Percentiles rank a stretch among this genome's conserved stretches.
Evolutionary conservation across 179 eudicot genomes (phyloP).

Genomic region (Amaranthus tricolor): DNA sequence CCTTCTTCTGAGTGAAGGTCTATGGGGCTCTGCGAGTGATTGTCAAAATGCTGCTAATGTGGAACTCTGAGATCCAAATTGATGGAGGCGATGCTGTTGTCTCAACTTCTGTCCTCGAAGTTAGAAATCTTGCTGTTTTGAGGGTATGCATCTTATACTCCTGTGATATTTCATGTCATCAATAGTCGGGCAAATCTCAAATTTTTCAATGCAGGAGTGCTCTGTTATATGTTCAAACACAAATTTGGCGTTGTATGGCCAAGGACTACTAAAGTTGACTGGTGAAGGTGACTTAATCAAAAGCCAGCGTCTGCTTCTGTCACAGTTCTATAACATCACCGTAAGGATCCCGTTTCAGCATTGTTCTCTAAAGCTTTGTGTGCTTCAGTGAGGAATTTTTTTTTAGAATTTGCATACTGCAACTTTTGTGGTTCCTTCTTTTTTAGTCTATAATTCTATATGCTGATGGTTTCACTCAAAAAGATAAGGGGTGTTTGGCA

Average conservation of each 20-base stretch:
- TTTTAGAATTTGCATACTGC: not conserved
- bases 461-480: not conserved
- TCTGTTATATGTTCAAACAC: conserved; percentile 73
- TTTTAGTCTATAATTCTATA: not conserved
- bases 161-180: not conserved
- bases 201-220: conserved; percentile 48
- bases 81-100: conserved; percentile 62
- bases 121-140: conserved; percentile 77
- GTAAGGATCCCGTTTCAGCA: conserved; percentile 39
- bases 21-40: conserved; percentile 77
- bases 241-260: conserved; percentile 76
- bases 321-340: conserved; percentile 77
- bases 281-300: conserved; percentile 80
- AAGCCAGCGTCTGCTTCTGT: conserved; percentile 75
- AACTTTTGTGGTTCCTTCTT: not conserved
- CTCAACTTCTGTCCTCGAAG: conserved; percentile 73
- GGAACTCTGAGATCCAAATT: conserved; percentile 69
- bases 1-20: conserved; percentile 47
- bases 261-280: conserved; percentile 65
- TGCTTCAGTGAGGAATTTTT: not conserved
- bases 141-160: conserved; percentile 40
- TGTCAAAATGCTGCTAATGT: conserved; percentile 87
- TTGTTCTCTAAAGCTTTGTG: not conserved
- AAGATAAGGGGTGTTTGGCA: not conserved
- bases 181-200: conserved; percentile 7